Base-by-base conservation (phyloP, 306 rosid genomes). In the Begonia peltatifolia region DNA sequence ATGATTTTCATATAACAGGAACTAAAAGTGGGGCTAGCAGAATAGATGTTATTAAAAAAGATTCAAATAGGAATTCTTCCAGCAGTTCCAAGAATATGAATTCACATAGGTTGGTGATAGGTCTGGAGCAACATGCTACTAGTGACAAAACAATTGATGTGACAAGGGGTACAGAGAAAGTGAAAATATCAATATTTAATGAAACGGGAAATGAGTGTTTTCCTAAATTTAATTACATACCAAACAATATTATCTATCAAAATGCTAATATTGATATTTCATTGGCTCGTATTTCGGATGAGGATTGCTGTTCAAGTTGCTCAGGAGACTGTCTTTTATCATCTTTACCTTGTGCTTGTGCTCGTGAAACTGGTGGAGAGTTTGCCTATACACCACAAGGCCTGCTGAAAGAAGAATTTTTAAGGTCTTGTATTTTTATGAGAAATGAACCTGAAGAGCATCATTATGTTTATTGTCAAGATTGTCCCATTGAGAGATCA, bases 301-400 rank as follows among this genome's bases (percentile, higher is more conserved):
- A 79, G 54, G 93, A 66, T 60, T 89, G 95, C 59, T 89, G 97
- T 60, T 47, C 70, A 35, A 68, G 59, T 42, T 89, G 95, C 66
- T 66, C 70, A 5, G 93, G 95, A 16, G 53, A 84, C 62, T 89
- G 97, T 58, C 93, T 89, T 46, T 70, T 76, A 15, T 66, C 68
- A 8, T 11, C 79, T 60, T 55, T 79, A 59, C 84, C 97, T n/a
- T 89, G 97, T 72, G 95, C 93, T 9, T 89, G 97, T 75, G 75
- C 97, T 66, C 78, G 71, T 41, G 95, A 84, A 74, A 89, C 97
- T 53, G 83, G 97, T 62, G 97, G 97, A 44, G 97, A 84, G 68
- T 89, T 84, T 74, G 95, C 88, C 12, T 89, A 89, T 72, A 76
- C 84, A 9, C 59, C 52, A 30, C 53, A 74, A 46, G 94, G 97